These are phyloP conservation scores for Narthecium ossifragum DNA, from an alignment of 106 monocot species.

Conservation along the genomic window DNA sequence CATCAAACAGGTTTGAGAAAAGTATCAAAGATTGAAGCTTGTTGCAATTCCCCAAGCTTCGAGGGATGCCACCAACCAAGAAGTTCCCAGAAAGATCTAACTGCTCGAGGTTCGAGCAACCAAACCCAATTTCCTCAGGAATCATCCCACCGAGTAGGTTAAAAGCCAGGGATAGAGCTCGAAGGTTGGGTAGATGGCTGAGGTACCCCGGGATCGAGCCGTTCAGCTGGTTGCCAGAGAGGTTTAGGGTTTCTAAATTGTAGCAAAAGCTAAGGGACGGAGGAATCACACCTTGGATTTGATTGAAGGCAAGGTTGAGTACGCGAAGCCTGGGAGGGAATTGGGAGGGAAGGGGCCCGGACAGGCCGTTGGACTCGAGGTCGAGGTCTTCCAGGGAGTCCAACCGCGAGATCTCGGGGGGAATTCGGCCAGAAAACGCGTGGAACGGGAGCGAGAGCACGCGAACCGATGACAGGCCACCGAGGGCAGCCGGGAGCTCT, in stretches of 20 bases:
- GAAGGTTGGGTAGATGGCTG: conserved; percentile 20
- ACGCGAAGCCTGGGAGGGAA: conserved; percentile 31
- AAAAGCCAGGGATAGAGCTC: conserved; percentile 28
- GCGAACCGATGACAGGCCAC: conserved; percentile 19
- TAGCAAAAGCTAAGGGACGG: conserved; percentile 25
- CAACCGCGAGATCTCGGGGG: conserved; percentile 37
- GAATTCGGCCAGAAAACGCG: conserved; percentile 34
- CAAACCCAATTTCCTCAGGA: conserved; percentile 31
- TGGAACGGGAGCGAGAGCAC: conserved; percentile 36
- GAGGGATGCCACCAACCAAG: conserved; percentile 43
- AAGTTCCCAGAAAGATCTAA: conserved; percentile 54
- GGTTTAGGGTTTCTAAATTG: conserved; percentile 52
- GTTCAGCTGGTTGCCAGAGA: conserved; percentile 64
- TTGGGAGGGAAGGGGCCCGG: conserved; percentile 34
- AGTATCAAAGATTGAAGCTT: conserved; percentile 42
- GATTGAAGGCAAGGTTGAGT: conserved; percentile 49
- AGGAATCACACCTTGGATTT: conserved; percentile 52
- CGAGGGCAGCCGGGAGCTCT: conserved; percentile 17
- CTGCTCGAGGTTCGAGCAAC: conserved; percentile 34
- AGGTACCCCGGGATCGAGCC: conserved; percentile 48
- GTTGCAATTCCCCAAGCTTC: conserved; percentile 59
- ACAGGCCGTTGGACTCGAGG: conserved; percentile 38
- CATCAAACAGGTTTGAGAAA: conserved; percentile 69
- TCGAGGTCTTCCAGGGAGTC: conserved; percentile 29
- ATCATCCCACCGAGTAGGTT: conserved; percentile 45